A percentile compares a stretch with the other conserved stretches of the same genome.
Conservation (phyloP, 179 eudicot genomes). For the Beta macrorhiza region DNA sequence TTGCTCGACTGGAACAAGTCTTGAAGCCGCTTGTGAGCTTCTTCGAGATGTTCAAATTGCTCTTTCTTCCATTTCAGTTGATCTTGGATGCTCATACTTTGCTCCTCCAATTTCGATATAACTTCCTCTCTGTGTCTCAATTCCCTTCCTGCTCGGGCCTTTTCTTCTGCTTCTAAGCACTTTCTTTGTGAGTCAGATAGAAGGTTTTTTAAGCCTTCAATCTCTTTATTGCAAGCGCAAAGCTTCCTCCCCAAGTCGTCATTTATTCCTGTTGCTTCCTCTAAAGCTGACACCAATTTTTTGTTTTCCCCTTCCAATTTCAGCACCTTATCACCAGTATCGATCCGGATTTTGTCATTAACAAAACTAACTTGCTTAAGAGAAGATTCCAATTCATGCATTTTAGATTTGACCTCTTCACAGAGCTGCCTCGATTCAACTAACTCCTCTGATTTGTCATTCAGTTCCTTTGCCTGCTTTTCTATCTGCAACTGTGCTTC, state of each 20-base stretch:
- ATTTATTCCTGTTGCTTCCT: conserved; percentile 53
- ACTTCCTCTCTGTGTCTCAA: conserved; percentile 60
- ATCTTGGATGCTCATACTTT: conserved; percentile 53
- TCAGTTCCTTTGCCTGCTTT: conserved; percentile 56
- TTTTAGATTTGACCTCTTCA: conserved; percentile 31
- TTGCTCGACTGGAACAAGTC: conserved; percentile 47
- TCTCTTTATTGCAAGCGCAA: conserved; percentile 45
- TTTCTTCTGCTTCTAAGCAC: conserved; percentile 51
- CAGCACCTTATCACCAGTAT: conserved; percentile 52
- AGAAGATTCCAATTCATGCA: conserved; percentile 56
- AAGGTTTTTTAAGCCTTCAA: conserved; percentile 53
- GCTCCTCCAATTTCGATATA: conserved; percentile 62
- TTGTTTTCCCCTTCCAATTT: conserved; percentile 62
- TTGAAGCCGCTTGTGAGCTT: conserved; percentile 74
- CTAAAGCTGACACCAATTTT: conserved; percentile 52
- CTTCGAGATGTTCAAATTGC: conserved; percentile 85
- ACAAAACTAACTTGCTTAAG: conserved; percentile 51
- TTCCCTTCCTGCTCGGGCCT: conserved; percentile 49
- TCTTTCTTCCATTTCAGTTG: conserved; percentile 96
- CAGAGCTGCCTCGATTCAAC: conserved; percentile 39
- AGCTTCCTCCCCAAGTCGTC: conserved; percentile 51
- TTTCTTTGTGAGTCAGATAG: conserved; percentile 58
- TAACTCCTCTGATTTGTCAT: conserved; percentile 51
- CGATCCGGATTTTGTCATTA: conserved; percentile 57
- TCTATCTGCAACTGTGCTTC: conserved; percentile 54